These are phyloP conservation scores for Kwoniella botswanensis DNA, from an alignment of 768 basidiomycete genomes.

Conservation along the genomic window DNA sequence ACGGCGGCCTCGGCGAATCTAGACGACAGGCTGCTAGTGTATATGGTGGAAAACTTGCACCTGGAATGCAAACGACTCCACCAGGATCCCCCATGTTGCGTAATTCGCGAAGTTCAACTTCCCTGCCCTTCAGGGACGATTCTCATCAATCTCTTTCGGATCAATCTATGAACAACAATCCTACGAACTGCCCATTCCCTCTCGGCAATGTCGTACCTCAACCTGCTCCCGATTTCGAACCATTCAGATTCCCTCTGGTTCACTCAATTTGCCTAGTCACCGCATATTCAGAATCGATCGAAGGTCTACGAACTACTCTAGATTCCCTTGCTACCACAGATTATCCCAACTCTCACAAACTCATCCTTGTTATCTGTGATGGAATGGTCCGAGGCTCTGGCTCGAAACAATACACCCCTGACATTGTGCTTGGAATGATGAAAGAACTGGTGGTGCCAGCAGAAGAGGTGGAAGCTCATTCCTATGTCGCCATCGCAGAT, in stretches of 20 bases:
- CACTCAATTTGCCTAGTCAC: slow-evolving; percentile 97
- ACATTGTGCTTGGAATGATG: slow-evolving; percentile 96
- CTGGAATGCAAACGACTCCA: slow-evolving; percentile 66
- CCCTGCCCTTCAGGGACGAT: slow-evolving; percentile 65
- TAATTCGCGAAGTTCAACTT: slow-evolving; percentile 80
- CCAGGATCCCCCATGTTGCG: slow-evolving; percentile 74
- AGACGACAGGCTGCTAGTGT: slow-evolving; percentile 60
- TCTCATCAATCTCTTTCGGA: slow-evolving; percentile 55
- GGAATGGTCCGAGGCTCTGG: slow-evolving; percentile 98
- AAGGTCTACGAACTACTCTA: slow-evolving; percentile 95
- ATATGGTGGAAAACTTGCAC: slow-evolving; percentile 59
- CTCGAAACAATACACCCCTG: slow-evolving; percentile 85
- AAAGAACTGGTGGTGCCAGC: slow-evolving; percentile 82
- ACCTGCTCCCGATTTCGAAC: slow-evolving; percentile 86
- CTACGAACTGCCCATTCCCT: slow-evolving; percentile 83
- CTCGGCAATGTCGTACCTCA: slow-evolving; percentile 86
- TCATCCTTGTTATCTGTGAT: slow-evolving; percentile 93
- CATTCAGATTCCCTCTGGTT: slow-evolving; percentile 92
- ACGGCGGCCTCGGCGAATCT: slow-evolving; percentile 46
- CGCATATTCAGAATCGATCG: slow-evolving; percentile 95
- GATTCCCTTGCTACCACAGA: slow-evolving; percentile 98
- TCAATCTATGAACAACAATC: slow-evolving; percentile 29
- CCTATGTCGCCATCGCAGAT: slow-evolving; percentile 97
- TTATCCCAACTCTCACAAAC: slow-evolving; percentile 96
- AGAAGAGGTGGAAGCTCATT: slow-evolving; percentile 87